A percentile compares a stretch with the other conserved stretches of the same genome.
phyloP scores from a whole-genome alignment of 73 alveolate genomes.

The Paramecium primaurelia region DNA sequence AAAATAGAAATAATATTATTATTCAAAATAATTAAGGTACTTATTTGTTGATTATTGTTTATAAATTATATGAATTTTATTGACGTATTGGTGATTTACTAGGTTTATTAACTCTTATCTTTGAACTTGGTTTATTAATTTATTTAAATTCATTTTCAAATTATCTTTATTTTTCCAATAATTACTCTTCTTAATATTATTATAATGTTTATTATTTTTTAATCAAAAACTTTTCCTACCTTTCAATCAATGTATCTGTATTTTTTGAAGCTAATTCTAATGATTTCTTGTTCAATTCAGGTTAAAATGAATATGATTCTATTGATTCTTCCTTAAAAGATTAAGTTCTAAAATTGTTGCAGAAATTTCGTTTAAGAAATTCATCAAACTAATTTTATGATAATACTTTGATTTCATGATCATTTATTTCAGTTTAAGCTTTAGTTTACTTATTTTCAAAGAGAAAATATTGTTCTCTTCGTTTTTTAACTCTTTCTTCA shows the following conservation, averaged over 20 bases:
- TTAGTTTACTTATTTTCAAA: neutral
- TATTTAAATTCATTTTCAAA: neutral
- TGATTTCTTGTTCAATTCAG: slow-evolving; percentile 20
- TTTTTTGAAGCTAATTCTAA: neutral
- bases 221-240: neutral
- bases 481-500: slow-evolving; percentile 2
- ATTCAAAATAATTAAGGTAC: neutral
- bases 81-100: neutral
- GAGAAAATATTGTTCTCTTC: neutral
- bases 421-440: neutral
- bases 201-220: neutral
- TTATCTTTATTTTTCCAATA: neutral
- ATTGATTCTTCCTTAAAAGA: neutral
- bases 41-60: neutral
- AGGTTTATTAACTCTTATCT: neutral
- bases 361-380: neutral
- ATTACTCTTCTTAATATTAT: neutral
- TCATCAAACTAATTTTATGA: neutral
- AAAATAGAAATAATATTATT: no score
- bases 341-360: neutral
- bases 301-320: neutral
- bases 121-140: neutral
- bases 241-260: neutral
- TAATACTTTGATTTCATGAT: neutral
- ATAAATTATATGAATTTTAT: neutral